A percentile compares a stretch with the other conserved stretches of the same genome.
phyloP scores from a whole-genome alignment of 345 rosid species.

The Odontarrhena argentea region DNA sequence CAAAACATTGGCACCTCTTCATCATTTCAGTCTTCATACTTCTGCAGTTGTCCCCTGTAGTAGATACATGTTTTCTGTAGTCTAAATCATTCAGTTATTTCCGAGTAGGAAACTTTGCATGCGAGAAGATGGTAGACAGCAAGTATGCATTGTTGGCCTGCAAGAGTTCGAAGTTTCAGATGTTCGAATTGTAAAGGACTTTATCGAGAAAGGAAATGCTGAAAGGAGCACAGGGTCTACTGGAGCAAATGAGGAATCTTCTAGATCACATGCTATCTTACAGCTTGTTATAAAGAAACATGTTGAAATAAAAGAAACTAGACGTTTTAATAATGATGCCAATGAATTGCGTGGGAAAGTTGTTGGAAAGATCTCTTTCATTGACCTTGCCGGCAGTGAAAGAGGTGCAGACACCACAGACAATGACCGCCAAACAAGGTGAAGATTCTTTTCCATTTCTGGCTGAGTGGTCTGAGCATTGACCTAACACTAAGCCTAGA shows the following conservation, averaged over 20 bases:
- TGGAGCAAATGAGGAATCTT: slow-evolving; percentile 99
- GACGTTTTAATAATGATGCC: slow-evolving; percentile 74
- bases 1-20: slow-evolving; percentile 1
- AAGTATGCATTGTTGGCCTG: slow-evolving; percentile 96
- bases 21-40: slow-evolving; percentile 13
- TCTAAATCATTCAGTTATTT: slow-evolving; percentile 33
- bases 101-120: slow-evolving; percentile 86
- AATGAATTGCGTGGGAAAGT: slow-evolving; percentile 78
- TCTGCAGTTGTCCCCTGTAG: slow-evolving; percentile 4
- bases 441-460: slow-evolving; percentile 14
- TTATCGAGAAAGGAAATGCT: slow-evolving; percentile 89
- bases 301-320: slow-evolving; percentile 74
- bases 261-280: slow-evolving; percentile 97
- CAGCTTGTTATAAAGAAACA: slow-evolving; percentile 92
- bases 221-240: slow-evolving; percentile 98
- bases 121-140: slow-evolving; percentile 99
- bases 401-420: slow-evolving; percentile 99
- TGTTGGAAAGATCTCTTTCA: slow-evolving; percentile 95
- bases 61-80: slow-evolving; percentile 15
- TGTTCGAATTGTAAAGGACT: slow-evolving; percentile 90
- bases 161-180: slow-evolving; percentile 98
- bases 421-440: slow-evolving; percentile 97
- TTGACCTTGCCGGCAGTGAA: slow-evolving; percentile 99
- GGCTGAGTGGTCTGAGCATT: slow-evolving; percentile 6
- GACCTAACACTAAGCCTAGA: not conserved